phyloP scores from a whole-genome alignment of 202 grass and related monocot genomes.

The Eragrostis tef region DNA sequence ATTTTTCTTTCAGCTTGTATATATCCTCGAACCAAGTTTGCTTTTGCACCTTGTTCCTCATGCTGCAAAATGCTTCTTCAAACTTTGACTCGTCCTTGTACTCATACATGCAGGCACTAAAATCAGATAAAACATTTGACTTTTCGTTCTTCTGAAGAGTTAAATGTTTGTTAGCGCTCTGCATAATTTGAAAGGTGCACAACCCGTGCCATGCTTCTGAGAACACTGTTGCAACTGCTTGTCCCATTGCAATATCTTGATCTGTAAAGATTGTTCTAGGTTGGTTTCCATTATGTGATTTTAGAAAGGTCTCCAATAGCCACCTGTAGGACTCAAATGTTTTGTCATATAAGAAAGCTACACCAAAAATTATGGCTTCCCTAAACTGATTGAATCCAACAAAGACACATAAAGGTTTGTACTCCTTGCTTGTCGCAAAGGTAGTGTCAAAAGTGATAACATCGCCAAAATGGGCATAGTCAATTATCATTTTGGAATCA shows the following conservation, averaged over 20 bases:
- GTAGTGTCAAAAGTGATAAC: no score
- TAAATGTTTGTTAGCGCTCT: neutral
- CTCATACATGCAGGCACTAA: neutral
- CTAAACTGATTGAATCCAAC: neutral
- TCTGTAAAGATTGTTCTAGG: constrained; percentile 16
- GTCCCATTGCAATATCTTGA: constrained; percentile 16
- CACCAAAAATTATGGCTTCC: constrained; percentile 25
- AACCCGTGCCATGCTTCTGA: neutral
- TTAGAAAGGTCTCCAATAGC: constrained; percentile 36
- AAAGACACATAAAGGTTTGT: no score
- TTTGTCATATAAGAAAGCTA: constrained; percentile 27
- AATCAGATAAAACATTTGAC: neutral
- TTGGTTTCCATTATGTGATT: constrained; percentile 12
- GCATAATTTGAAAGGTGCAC: neutral
- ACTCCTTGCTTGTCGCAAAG: no score
- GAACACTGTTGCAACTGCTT: neutral
- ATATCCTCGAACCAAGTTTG: neutral
- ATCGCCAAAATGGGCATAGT: constrained; percentile 22
- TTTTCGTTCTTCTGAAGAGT: neutral
- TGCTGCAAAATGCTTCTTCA: neutral
- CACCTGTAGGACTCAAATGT: constrained; percentile 25
- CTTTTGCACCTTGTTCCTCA: neutral
- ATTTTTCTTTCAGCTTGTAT: neutral
- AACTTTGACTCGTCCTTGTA: neutral
- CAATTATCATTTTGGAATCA: constrained; percentile 48